Percentiles rank a stretch among this genome's conserved stretches.
Evolutionary conservation across 78 protist species (phyloP).

Genomic region (Bigelowiella natans): DNA sequence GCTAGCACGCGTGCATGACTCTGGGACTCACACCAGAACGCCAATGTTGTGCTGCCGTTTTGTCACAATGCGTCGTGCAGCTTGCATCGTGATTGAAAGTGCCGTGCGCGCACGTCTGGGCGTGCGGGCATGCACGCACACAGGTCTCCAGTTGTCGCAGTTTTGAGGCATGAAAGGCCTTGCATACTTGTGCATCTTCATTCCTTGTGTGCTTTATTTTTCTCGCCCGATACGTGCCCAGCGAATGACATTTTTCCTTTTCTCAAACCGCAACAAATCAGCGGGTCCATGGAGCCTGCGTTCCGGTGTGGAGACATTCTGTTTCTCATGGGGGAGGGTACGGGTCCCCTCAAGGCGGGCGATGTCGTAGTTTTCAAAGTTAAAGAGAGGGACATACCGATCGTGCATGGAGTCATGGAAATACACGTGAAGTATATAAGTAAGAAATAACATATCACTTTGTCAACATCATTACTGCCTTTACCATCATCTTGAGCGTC

Average conservation of each 20-base stretch:
- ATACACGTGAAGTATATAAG: conserved; percentile 66
- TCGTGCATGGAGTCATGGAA: conserved; percentile 78
- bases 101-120: no score
- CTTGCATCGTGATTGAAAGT: no score
- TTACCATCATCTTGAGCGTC: no score
- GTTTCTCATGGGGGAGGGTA: conserved; percentile 50
- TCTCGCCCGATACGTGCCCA: not conserved
- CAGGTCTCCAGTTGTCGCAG: conserved; percentile 87
- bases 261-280: not conserved
- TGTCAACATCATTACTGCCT: no score
- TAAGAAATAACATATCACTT: no score
- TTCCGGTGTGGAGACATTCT: conserved; percentile 79
- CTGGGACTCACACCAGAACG: no score
- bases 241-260: not conserved
- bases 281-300: conserved; percentile 87
- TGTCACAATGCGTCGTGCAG: no score
- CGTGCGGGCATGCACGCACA: no score
- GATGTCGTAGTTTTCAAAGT: conserved; percentile 79
- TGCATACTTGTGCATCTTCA: no score
- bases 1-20: no score
- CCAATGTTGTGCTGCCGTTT: no score
- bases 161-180: conserved; percentile 49
- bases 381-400: conserved; percentile 70
- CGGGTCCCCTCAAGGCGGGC: conserved; percentile 53
- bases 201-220: not conserved